Evolutionary conservation across 768 basidiomycete genomes (phyloP).

Genomic region (Tricholoma sp.): DNA sequence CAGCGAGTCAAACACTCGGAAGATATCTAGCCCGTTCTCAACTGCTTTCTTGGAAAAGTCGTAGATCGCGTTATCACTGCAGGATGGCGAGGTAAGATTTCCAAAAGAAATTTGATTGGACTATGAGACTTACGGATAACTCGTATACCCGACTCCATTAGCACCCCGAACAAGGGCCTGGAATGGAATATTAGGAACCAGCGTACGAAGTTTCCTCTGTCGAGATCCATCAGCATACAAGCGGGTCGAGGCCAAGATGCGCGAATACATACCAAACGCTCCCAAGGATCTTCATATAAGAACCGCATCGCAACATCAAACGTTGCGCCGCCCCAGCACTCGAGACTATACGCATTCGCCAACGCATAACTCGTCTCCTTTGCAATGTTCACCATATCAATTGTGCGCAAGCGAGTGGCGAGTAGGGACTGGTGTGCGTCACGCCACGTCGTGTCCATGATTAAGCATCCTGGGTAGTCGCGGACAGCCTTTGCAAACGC

Average conservation of each 20-base stretch:
- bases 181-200: slow-evolving; percentile 98
- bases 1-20: slow-evolving; percentile 98
- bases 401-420: slow-evolving; percentile 92
- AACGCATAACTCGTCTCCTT: slow-evolving; percentile 96
- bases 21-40: slow-evolving; percentile 99
- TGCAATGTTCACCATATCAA: slow-evolving; percentile 97
- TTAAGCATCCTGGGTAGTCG: slow-evolving; percentile 89
- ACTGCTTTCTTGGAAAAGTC: slow-evolving; percentile 99
- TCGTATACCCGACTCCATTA: slow-evolving; percentile 98
- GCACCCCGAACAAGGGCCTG: slow-evolving; percentile 98
- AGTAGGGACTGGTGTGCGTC: slow-evolving; percentile 98
- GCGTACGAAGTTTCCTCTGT: slow-evolving; percentile 84
- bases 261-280: slow-evolving; percentile 65
- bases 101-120: not conserved
- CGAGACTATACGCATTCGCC: slow-evolving; percentile 91
- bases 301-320: slow-evolving; percentile 99
- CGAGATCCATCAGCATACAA: slow-evolving; percentile 1
- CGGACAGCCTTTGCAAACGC: slow-evolving; percentile 98
- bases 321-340: slow-evolving; percentile 99
- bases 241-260: not conserved
- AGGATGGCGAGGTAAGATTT: slow-evolving; percentile 4
- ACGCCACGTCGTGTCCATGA: slow-evolving; percentile 99
- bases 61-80: slow-evolving; percentile 95
- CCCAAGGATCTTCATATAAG: slow-evolving; percentile 99
- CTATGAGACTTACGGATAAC: slow-evolving; percentile 72